phyloP scores from a whole-genome alignment of 129 eudicot species.

The Heracleum sosnowskyi region DNA sequence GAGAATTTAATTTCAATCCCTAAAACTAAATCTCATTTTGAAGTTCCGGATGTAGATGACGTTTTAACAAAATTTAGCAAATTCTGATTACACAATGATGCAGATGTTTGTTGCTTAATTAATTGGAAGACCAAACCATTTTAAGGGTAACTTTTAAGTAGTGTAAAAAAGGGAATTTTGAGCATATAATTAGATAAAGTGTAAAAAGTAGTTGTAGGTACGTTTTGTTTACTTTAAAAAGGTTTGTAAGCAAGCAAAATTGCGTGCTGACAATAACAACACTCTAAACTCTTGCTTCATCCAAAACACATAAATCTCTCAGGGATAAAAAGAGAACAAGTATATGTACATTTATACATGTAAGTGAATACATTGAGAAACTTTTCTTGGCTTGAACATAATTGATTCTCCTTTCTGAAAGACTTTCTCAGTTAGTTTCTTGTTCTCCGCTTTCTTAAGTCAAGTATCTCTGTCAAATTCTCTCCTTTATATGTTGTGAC shows the following conservation, averaged over 20 bases:
- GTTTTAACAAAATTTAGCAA: no score
- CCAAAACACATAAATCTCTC: neutral
- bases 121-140: no score
- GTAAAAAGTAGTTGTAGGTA: neutral
- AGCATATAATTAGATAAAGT: no score
- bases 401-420: neutral
- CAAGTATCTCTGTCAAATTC: neutral
- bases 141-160: no score
- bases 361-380: neutral
- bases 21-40: no score
- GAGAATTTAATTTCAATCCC: no score
- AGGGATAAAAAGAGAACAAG: neutral
- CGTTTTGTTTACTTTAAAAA: neutral
- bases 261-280: neutral
- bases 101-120: no score
- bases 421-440: neutral
- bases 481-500: neutral
- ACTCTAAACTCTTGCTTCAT: neutral
- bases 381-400: conserved; percentile 5
- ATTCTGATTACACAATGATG: no score
- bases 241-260: neutral
- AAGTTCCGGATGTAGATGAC: no score
- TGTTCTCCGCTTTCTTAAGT: neutral
- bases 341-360: neutral
- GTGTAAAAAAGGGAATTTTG: no score